These are phyloP conservation scores for Urostyla sp. DNA, from an alignment of 73 alveolate genomes.

Conservation along the genomic window DNA sequence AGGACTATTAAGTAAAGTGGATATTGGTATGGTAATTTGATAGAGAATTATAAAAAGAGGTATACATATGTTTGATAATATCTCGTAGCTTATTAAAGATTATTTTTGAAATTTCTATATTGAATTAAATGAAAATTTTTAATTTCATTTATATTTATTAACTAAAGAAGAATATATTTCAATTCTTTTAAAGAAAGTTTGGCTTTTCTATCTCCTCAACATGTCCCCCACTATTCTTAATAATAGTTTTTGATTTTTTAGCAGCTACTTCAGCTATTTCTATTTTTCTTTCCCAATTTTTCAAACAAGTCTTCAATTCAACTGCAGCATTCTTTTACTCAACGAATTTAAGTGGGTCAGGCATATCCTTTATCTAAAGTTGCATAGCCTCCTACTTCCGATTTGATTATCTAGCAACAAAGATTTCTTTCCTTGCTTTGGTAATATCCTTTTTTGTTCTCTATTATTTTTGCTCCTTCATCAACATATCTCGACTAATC, in stretches of 20 bases:
- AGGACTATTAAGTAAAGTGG: no score
- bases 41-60: no score
- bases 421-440: constrained; percentile 27
- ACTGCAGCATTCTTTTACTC: constrained; percentile 67
- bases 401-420: constrained; percentile 38
- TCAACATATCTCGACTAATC: constrained; percentile 23
- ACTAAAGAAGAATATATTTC: background rate
- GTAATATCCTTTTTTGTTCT: constrained; percentile 54
- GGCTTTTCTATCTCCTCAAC: constrained; percentile 33
- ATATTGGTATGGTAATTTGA: no score
- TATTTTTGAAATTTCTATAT: constrained; percentile 9
- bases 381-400: constrained; percentile 70
- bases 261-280: constrained; percentile 77
- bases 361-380: constrained; percentile 74
- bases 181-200: background rate
- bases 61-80: background rate
- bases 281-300: constrained; percentile 84
- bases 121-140: background rate
- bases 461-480: constrained; percentile 43
- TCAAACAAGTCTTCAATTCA: constrained; percentile 57
- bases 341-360: constrained; percentile 70
- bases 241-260: constrained; percentile 41
- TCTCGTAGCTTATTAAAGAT: background rate
- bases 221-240: constrained; percentile 24
- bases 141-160: no score